These are phyloP conservation scores for Cyberlindnera americana DNA, from an alignment of 805 yeast genomes.

Conservation along the genomic window DNA sequence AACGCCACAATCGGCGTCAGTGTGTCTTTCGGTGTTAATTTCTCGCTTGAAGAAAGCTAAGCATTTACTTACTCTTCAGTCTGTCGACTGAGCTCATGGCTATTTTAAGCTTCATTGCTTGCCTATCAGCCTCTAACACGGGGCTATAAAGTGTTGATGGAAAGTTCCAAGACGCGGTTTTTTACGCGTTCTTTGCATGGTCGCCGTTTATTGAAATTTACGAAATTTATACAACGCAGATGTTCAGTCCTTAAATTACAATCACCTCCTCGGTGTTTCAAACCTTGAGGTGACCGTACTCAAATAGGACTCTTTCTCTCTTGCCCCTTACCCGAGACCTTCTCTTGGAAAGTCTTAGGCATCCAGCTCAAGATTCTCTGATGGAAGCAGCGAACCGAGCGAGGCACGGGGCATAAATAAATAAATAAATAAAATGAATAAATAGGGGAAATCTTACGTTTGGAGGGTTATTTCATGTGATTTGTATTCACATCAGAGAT, in stretches of 20 bases:
- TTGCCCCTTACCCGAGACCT: slow-evolving; percentile 41
- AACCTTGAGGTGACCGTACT: slow-evolving; percentile 49
- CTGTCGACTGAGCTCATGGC: slow-evolving; percentile 28
- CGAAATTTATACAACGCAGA: not conserved
- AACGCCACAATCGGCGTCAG: slow-evolving; percentile 47
- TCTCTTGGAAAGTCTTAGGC: slow-evolving; percentile 12
- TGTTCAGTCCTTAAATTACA: slow-evolving; percentile 29
- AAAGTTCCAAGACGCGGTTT: not conserved
- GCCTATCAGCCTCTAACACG: not conserved
- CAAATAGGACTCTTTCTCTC: slow-evolving; percentile 45
- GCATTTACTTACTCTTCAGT: slow-evolving; percentile 26
- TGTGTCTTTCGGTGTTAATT: slow-evolving; percentile 30
- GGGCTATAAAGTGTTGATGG: not conserved
- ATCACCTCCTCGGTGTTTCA: slow-evolving; percentile 25
- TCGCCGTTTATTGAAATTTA: no score
- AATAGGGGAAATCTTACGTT: not conserved
- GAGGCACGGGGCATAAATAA: slow-evolving; percentile 52
- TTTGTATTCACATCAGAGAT: not conserved
- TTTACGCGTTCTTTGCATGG: no score
- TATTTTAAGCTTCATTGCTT: slow-evolving; percentile 31
- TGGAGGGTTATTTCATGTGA: not conserved
- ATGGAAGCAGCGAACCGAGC: slow-evolving; percentile 45
- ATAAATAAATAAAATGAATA: not conserved
- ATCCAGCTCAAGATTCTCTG: slow-evolving; percentile 62
- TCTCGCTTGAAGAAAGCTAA: no score